A percentile compares a stretch with the other conserved stretches of the same genome.
These are phyloP conservation scores for Chrysoporthe puriensis DNA, from an alignment of 2,329 filamentous ascomycete species.

Conservation along the genomic window DNA sequence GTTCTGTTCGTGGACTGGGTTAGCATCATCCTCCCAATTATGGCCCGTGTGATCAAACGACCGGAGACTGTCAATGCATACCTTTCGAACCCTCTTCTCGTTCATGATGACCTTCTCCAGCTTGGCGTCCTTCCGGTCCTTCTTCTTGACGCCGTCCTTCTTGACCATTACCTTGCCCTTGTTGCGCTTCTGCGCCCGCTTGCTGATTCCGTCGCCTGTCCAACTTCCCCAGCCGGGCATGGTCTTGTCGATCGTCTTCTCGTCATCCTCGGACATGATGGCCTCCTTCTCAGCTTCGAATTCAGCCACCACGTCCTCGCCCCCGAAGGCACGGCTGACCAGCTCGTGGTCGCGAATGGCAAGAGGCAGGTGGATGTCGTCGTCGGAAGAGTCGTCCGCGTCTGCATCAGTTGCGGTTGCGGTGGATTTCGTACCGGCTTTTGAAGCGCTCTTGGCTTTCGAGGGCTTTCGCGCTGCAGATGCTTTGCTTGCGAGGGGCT, in stretches of 20 bases:
- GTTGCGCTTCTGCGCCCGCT: slow-evolving; percentile 67
- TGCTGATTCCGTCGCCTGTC: slow-evolving; percentile 82
- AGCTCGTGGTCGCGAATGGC: slow-evolving; percentile 67
- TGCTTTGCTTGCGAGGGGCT: slow-evolving; percentile 31
- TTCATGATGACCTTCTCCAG: slow-evolving; percentile 87
- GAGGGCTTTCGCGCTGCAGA: slow-evolving; percentile 27
- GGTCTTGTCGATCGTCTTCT: slow-evolving; percentile 81
- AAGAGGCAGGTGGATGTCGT: slow-evolving; percentile 57
- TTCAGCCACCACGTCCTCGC: slow-evolving; percentile 78
- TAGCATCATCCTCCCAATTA: slow-evolving; percentile 25
- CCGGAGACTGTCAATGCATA: slow-evolving; percentile 41
- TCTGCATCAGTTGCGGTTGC: slow-evolving; percentile 25
- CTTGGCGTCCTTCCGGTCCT: slow-evolving; percentile 80
- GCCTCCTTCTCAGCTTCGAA: slow-evolving; percentile 82
- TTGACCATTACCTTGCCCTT: slow-evolving; percentile 66
- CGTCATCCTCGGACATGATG: slow-evolving; percentile 74
- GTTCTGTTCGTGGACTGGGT: slow-evolving; percentile 57
- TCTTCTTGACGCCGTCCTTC: slow-evolving; percentile 70
- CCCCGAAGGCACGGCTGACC: slow-evolving; percentile 83
- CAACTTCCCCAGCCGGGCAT: slow-evolving; percentile 94
- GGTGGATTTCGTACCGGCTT: slow-evolving; percentile 28
- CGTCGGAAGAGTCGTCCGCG: slow-evolving; percentile 46
- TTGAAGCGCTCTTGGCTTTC: slow-evolving; percentile 32
- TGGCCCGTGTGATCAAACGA: slow-evolving; percentile 13
- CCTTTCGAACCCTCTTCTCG: slow-evolving; percentile 88